Evolutionary conservation across 805 yeast genomes (phyloP).

Genomic region (Lachancea kluyveri): DNA sequence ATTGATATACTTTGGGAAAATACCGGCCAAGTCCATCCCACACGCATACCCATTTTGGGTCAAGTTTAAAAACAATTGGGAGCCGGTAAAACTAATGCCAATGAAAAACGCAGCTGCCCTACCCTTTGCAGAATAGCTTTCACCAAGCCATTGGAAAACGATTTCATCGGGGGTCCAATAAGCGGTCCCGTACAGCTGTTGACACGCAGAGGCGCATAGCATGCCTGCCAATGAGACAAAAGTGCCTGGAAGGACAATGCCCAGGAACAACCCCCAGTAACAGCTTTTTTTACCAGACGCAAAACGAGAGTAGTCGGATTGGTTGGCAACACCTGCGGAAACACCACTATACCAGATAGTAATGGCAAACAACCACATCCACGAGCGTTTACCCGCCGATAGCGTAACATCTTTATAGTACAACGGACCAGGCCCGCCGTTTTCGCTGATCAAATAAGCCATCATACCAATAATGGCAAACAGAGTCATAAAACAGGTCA

Average conservation of each 20-base stretch:
- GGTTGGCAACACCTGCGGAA: conserved; percentile 35
- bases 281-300: conserved; percentile 25
- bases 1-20: conserved; percentile 31
- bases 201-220: conserved; percentile 32
- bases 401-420: conserved; percentile 22
- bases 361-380: conserved; percentile 37
- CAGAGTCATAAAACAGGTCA: conserved; percentile 22
- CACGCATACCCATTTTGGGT: conserved; percentile 36
- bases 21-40: conserved; percentile 35
- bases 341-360: conserved; percentile 37
- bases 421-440: conserved; percentile 31
- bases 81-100: conserved; percentile 31
- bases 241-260: conserved; percentile 33
- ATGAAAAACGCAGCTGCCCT: conserved; percentile 39
- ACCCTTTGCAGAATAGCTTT: conserved; percentile 29
- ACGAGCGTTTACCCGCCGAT: conserved; percentile 27
- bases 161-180: conserved; percentile 37
- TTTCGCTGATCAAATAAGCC: conserved; percentile 24
- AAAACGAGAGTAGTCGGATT: conserved; percentile 38
- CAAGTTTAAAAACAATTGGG: conserved; percentile 33
- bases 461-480: conserved; percentile 29
- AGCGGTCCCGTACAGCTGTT: conserved; percentile 31
- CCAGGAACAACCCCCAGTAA: conserved; percentile 27
- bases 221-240: conserved; percentile 37
- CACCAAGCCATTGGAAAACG: conserved; percentile 34